Percentiles rank a stretch among this genome's conserved stretches.
These are phyloP conservation scores for Pezicula neosporulosa DNA, from an alignment of 2,329 filamentous ascomycete species.

Conservation along the genomic window DNA sequence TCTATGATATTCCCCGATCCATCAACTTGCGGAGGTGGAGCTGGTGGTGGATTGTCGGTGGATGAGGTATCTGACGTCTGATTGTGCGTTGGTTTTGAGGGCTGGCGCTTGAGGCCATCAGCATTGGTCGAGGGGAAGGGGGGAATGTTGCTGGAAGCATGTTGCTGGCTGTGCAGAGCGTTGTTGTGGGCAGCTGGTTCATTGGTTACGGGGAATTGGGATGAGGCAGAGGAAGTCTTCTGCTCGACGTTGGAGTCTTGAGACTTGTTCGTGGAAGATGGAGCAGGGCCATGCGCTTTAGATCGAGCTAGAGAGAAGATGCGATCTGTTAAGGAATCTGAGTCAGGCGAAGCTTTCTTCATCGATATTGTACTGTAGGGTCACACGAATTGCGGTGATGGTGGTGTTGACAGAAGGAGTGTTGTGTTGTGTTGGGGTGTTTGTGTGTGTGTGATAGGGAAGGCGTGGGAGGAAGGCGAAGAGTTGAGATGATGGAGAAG, in stretches of 20 bases:
- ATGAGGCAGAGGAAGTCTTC: conserved; percentile 6
- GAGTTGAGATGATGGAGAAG: neutral
- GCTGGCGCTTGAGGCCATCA: conserved; percentile 21
- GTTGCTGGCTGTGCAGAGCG: neutral
- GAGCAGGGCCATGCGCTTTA: conserved; percentile 49
- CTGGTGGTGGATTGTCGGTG: conserved; percentile 33
- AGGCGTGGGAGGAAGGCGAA: too few relatives aligned
- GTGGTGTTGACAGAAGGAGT: neutral
- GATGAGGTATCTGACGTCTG: conserved; percentile 32
- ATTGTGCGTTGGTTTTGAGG: conserved; percentile 24
- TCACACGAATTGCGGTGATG: neutral
- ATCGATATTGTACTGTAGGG: conserved; percentile 53
- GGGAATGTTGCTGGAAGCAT: conserved; percentile 14
- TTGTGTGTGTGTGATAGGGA: too few relatives aligned
- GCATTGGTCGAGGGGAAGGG: conserved; percentile 18
- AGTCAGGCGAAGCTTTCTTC: conserved; percentile 55
- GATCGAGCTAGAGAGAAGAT: conserved; percentile 51
- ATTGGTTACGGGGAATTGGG: conserved; percentile 35
- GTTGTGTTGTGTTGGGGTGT: neutral
- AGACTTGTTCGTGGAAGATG: conserved; percentile 33
- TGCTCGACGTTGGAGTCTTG: conserved; percentile 3
- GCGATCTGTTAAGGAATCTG: conserved; percentile 49
- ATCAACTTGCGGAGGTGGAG: conserved; percentile 47
- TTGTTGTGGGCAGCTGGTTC: conserved; percentile 15
- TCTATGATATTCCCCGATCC: conserved; percentile 55